Percentiles rank a stretch among this genome's conserved stretches.
These are phyloP conservation scores for Lecanosticta acicola DNA, from an alignment of 2,329 filamentous ascomycete species.

Conservation along the genomic window DNA sequence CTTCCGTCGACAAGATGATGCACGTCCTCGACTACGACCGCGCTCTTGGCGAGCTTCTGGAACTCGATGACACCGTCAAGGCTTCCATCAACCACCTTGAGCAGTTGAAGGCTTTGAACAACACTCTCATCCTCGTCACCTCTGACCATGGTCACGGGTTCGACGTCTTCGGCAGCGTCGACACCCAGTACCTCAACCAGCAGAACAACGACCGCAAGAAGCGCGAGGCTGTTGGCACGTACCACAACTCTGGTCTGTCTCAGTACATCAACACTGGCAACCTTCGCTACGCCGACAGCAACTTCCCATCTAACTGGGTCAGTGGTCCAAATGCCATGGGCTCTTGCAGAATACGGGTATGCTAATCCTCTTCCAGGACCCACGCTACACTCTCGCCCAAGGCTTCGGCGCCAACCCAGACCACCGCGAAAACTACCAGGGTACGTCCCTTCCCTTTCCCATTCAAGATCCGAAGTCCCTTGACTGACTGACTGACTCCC, in stretches of 20 bases:
- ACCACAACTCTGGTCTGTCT: constrained; percentile 66
- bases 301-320: constrained; percentile 80
- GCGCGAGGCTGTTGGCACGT: constrained; percentile 68
- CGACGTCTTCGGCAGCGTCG: constrained; percentile 75
- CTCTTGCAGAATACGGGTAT: too few relatives aligned
- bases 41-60: constrained; percentile 75
- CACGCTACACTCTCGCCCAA: constrained; percentile 71
- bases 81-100: constrained; percentile 68
- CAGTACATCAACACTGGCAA: constrained; percentile 64
- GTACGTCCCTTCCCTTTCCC: background rate
- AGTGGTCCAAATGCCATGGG: too few relatives aligned
- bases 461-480: background rate
- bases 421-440: constrained; percentile 64
- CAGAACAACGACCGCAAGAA: constrained; percentile 64
- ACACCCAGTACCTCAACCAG: constrained; percentile 68
- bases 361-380: too few relatives aligned
- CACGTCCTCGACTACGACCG: constrained; percentile 80
- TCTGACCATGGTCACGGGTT: constrained; percentile 90
- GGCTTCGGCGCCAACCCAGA: constrained; percentile 69
- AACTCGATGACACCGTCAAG: constrained; percentile 76
- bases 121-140: constrained; percentile 74
- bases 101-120: constrained; percentile 59
- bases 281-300: constrained; percentile 62
- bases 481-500: background rate
- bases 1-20: constrained; percentile 87